Percentiles rank a stretch among this genome's conserved stretches.
Conservation (phyloP, 2,329 filamentous ascomycete genomes). For the Pseudogymnoascus sp. region DNA sequence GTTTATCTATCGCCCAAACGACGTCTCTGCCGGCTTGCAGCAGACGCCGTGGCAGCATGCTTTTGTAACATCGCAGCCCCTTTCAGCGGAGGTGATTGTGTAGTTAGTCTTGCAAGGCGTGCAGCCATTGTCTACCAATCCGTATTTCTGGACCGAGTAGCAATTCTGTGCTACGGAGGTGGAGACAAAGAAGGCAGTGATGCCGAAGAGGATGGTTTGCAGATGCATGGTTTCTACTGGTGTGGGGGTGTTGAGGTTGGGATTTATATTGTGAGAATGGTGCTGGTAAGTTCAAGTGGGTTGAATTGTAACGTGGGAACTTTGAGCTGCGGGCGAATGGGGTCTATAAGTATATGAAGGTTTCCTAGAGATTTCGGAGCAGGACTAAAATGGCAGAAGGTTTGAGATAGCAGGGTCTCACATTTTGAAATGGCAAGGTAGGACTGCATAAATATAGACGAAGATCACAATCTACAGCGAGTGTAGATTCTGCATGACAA, state of each 20-base stretch:
- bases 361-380: neutral
- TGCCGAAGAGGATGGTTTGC: neutral
- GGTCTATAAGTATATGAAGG: neutral
- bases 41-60: neutral
- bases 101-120: neutral
- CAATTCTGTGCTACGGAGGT: neutral
- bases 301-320: neutral
- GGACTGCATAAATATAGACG: neutral
- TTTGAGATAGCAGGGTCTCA: neutral
- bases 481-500: neutral
- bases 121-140: neutral
- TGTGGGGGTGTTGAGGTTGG: neutral
- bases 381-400: neutral
- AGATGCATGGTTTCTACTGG: neutral
- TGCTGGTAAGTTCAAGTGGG: neutral
- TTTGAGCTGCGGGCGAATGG: neutral
- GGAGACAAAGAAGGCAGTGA: neutral
- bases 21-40: neutral
- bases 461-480: neutral
- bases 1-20: neutral
- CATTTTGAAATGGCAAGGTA: neutral
- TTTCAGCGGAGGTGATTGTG: neutral
- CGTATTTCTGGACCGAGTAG: neutral
- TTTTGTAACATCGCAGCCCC: neutral
- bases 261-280: neutral